Base-by-base conservation (phyloP, 805 yeast species). In the Henningerozyma blattae region DNA sequence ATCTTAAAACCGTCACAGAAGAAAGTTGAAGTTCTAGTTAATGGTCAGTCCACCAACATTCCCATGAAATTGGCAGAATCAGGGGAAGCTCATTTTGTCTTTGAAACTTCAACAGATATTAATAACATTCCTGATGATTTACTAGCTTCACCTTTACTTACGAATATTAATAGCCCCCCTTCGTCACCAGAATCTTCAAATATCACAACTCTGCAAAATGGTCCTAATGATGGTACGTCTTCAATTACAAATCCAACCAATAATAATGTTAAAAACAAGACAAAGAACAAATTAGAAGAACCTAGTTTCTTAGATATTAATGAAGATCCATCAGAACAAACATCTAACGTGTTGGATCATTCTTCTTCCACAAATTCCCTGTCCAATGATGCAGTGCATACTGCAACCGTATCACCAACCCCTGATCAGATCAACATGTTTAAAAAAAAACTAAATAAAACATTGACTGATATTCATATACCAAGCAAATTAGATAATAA, bases 51-150 rank as follows among this genome's bases (percentile, higher is more conserved):
- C 30, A 80, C 93, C 0, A 77, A 83, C 45, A 62, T 89, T 31
- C 95, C 95, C 7, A 91, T 91, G 97, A 91, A 91, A 56, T 63
- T 91, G 30, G 94, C 95, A 13, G 98, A 91, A 40, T 95, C 93
- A 6, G 98, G 98, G 12, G 98, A 91, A 57, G 98, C 97, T 0
- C 86, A 86, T 54, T 91, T 91, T 52, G 97, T 91, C 28, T 89
- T 91, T 60, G 95, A 86, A 49, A 81, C 95, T 1, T 69, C 68
- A 27, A 71, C 68, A 28, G 68, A 68, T 30, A 49, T 56, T 8
- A 62, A 61, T 25, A 70, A 72, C 38, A 77, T 91, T 17, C 94
- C 95, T 1, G 65, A 68, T 35, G 80, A 80, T 38, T 67, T 85
- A 42, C 72, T 85, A 44, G 83, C 95, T 0, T 83, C 94, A 0